Evolutionary conservation across 495 filamentous ascomycete genomes (phyloP).

Genomic region (Podospora sp.): DNA sequence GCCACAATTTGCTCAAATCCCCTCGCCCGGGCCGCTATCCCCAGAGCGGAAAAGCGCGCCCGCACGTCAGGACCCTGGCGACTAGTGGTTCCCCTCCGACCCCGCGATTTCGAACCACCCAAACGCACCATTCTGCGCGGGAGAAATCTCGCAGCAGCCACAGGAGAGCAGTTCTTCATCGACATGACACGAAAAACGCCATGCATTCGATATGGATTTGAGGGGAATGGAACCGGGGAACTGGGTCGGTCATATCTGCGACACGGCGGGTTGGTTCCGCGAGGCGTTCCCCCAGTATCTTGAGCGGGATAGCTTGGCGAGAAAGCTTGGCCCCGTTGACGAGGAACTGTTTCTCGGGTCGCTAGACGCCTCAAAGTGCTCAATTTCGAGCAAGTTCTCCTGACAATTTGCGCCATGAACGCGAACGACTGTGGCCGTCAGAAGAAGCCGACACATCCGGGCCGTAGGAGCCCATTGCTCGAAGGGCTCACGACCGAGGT

Average conservation of each 20-base stretch:
- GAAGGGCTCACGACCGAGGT: background rate
- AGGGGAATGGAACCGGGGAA: conserved; percentile 3
- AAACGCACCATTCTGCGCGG: background rate
- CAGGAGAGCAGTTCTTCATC: background rate
- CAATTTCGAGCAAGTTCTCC: background rate
- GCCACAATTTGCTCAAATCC: conserved; percentile 56
- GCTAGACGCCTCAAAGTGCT: background rate
- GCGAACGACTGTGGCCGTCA: background rate
- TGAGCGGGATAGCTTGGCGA: background rate
- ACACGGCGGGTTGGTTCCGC: background rate
- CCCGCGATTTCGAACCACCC: conserved; percentile 7
- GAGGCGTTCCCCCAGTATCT: background rate
- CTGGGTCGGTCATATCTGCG: background rate
- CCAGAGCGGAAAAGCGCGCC: conserved; percentile 21
- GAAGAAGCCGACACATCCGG: background rate
- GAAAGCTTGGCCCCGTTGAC: background rate
- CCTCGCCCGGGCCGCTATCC: conserved; percentile 32
- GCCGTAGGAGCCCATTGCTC: background rate
- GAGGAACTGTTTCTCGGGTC: too few relatives aligned
- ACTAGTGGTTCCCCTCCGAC: conserved; percentile 5
- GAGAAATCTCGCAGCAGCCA: background rate
- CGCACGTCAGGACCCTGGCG: conserved; percentile 14
- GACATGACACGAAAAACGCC: background rate
- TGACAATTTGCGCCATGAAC: background rate
- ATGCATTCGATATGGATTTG: background rate